phyloP scores from a whole-genome alignment of 805 yeast genomes.

The Ogataea glucozyma region DNA sequence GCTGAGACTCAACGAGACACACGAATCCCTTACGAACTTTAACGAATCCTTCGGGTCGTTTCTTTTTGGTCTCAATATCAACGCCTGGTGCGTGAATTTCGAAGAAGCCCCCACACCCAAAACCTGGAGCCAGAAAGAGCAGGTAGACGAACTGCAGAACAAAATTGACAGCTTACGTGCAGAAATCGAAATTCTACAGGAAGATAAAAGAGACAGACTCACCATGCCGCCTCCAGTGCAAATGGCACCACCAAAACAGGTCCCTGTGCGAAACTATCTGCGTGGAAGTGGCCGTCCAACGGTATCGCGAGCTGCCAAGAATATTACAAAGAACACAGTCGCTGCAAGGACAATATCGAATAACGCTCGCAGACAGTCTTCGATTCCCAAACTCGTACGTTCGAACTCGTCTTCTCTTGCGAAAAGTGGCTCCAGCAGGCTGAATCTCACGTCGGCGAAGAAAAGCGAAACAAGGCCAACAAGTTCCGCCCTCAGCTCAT shows the following conservation, averaged over 20 bases:
- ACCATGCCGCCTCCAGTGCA: constrained; percentile 31
- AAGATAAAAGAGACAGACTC: constrained; percentile 13
- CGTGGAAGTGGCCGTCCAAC: constrained; percentile 14
- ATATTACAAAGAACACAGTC: too few species aligned
- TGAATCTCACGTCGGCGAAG: constrained; percentile 22
- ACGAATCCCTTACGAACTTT: constrained; percentile 61
- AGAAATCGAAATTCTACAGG: constrained; percentile 17
- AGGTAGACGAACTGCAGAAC: constrained; percentile 19
- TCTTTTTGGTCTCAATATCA: constrained; percentile 75
- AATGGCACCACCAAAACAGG: constrained; percentile 5
- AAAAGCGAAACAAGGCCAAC: constrained; percentile 8
- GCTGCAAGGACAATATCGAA: too few species aligned
- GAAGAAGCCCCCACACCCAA: constrained; percentile 32
- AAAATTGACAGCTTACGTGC: constrained; percentile 21
- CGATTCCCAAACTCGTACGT: constrained; percentile 19
- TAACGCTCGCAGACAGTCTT: constrained; percentile 18
- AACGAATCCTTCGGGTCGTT: constrained; percentile 76
- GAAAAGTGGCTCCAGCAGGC: constrained; percentile 5
- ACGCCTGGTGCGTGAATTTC: constrained; percentile 87
- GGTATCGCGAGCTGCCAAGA: too few species aligned
- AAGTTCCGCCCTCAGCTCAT: background rate
- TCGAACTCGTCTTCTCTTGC: constrained; percentile 12
- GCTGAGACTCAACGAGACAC: constrained; percentile 56
- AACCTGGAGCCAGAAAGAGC: constrained; percentile 24
- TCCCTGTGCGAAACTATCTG: constrained; percentile 8